Conservation (phyloP, 768 basidiomycete species). For the Lactarius sanguifluus region DNA sequence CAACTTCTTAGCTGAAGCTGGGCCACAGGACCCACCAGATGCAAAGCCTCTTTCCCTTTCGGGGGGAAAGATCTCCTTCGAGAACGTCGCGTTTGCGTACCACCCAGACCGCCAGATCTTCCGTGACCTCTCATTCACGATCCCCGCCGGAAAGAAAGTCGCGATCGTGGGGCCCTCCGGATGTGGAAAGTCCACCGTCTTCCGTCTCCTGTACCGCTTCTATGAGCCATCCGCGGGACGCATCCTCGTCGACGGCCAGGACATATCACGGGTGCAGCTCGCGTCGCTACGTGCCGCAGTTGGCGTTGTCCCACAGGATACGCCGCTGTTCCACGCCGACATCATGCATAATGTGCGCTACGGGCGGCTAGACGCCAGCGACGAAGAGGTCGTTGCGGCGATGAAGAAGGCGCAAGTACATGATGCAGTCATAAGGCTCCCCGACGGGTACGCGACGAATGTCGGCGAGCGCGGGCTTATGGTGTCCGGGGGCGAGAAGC, state of each 20-base stretch:
- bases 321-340: conserved; percentile 94
- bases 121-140: conserved; percentile 78
- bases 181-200: conserved; percentile 96
- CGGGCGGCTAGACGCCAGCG: conserved; percentile 81
- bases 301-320: conserved; percentile 98
- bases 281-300: conserved; percentile 70
- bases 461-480: conserved; percentile 97
- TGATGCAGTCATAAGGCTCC: conserved; percentile 71
- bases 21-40: conserved; percentile 58
- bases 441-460: conserved; percentile 84
- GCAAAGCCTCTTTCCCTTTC: conserved; percentile 67
- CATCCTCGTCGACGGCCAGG: conserved; percentile 89
- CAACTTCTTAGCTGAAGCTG: not conserved
- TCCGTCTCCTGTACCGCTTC: conserved; percentile 92
- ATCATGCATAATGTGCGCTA: conserved; percentile 96
- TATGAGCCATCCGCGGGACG: conserved; percentile 80
- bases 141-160: conserved; percentile 95
- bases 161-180: conserved; percentile 97
- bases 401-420: conserved; percentile 87
- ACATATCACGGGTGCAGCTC: conserved; percentile 70
- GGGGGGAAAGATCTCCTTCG: conserved; percentile 89
- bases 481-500: conserved; percentile 99
- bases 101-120: conserved; percentile 93
- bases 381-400: conserved; percentile 85
- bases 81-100: conserved; percentile 90